Conservation (phyloP, 1,284 basidiomycete genomes). For the Malassezia cuniculi region DNA sequence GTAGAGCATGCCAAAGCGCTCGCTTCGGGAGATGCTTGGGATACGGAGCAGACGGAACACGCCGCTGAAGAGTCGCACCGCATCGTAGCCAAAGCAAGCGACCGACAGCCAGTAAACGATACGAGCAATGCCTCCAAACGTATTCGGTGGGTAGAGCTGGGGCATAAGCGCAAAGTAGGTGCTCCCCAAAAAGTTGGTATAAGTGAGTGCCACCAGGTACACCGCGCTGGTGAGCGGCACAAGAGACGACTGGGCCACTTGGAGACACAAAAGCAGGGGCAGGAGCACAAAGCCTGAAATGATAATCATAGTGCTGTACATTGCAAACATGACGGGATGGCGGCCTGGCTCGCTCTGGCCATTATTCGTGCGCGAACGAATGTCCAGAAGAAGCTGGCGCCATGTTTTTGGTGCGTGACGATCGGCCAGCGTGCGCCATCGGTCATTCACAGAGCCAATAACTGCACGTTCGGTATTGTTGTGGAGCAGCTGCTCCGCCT, state of each 20-base stretch:
- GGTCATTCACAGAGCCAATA: slow-evolving; percentile 27
- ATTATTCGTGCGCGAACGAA: slow-evolving; percentile 13
- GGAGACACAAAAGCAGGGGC: slow-evolving; percentile 26
- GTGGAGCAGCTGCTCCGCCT: slow-evolving; percentile 16
- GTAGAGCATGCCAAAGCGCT: too few relatives aligned
- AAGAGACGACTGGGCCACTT: slow-evolving; percentile 27
- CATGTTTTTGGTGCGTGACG: slow-evolving; percentile 13
- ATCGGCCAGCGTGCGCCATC: slow-evolving; percentile 36
- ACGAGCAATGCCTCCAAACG: slow-evolving; percentile 27
- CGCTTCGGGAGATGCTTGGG: too few relatives aligned
- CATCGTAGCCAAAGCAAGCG: slow-evolving; percentile 21
- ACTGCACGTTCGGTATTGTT: slow-evolving; percentile 14
- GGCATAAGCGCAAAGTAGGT: slow-evolving; percentile 37
- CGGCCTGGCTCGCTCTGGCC: slow-evolving; percentile 15
- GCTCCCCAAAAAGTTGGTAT: slow-evolving; percentile 23
- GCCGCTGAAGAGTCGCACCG: slow-evolving; percentile 12
- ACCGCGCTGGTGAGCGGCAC: slow-evolving; percentile 24
- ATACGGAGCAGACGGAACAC: too few relatives aligned
- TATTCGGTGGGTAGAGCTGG: slow-evolving; percentile 30
- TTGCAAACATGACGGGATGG: slow-evolving; percentile 16
- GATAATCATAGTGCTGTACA: slow-evolving; percentile 22
- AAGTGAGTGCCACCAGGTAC: slow-evolving; percentile 22
- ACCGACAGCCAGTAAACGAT: slow-evolving; percentile 28
- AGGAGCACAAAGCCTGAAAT: slow-evolving; percentile 34
- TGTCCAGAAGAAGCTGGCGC: slow-evolving; percentile 20